A percentile compares a stretch with the other conserved stretches of the same genome.
These are phyloP conservation scores for Phytophthora pistaciae DNA, from an alignment of 352 stramenopile genomes.

Conservation along the genomic window DNA sequence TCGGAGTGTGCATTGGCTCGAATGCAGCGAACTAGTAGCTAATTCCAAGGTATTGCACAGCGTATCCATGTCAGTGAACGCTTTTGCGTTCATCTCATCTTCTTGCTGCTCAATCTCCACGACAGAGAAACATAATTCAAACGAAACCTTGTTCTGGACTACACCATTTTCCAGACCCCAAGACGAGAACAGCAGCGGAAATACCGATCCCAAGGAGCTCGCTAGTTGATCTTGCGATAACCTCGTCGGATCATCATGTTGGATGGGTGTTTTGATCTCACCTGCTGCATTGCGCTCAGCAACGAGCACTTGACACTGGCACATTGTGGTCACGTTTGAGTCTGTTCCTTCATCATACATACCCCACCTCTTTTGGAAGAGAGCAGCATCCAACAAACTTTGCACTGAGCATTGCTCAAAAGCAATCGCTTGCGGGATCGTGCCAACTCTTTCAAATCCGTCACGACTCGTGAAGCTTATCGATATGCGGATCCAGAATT, in stretches of 20 bases:
- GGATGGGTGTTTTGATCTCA: constrained; percentile 12
- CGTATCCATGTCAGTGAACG: not conserved
- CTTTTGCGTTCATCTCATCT: not conserved
- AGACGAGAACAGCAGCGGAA: constrained; percentile 4
- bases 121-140: constrained; percentile 23
- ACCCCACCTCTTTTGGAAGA: constrained; percentile 87
- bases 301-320: constrained; percentile 14
- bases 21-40: not conserved
- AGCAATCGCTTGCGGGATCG: constrained; percentile 19
- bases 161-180: not conserved
- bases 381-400: constrained; percentile 27
- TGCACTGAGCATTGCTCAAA: constrained; percentile 13
- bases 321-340: constrained; percentile 2
- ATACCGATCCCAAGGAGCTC: not conserved
- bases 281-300: constrained; percentile 8
- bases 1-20: not conserved
- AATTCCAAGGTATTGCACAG: not conserved
- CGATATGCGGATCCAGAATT: constrained; percentile 19
- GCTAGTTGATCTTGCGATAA: constrained; percentile 24
- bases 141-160: constrained; percentile 2
- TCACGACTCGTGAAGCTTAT: constrained; percentile 12
- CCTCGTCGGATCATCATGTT: not conserved
- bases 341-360: not conserved
- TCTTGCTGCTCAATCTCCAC: constrained; percentile 10
- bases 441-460: constrained; percentile 19